Evolutionary conservation across 305 asterid species (phyloP), one percentile per base, ranked within the genome.

Genomic region (Rubia tinctorum): DNA sequence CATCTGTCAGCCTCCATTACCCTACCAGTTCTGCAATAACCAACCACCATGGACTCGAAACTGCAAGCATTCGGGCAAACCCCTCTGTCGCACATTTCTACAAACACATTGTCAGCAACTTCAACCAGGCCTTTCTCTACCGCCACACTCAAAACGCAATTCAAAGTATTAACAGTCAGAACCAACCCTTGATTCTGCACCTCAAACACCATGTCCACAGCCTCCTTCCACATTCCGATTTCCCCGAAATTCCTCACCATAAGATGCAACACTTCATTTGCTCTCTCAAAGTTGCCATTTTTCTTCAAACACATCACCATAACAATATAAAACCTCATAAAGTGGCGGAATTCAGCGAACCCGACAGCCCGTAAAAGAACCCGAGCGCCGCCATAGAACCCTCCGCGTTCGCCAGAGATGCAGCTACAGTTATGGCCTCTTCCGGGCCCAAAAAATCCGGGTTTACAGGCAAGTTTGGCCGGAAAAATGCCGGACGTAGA

Each of bases 381-480:
- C 97, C 84, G 85, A 92, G 77, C 6, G 98, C 98, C 80, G 88
- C 89, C 91, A 92, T 88, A 0, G 99, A 89, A 27, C 99, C 99
- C 7, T 89, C 91, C 69, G 88, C 93, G 34, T 89, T 96, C 60
- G 95, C 96, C 81, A 94, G 83, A 45, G 96, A 84, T 74, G 98
- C 98, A 80, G 88, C 88, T 75, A 92, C 91, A 8, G 98, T 88
- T 30, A 89, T 90, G 23, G 94, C 96, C 76, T 94, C 96, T 74
- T 94, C 99, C 45, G 81, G 84, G 60, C 91, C 84, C 83, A 91
- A 78, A 71, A 65, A 82, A 47, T 88, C 91, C 43, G 88, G 81
- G 76, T 83, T 82, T 15, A 94, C 78, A n/a, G 93, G 89, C 76
- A 94, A 77, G 74, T 87, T 80, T 1, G 89, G 81, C 60, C 80